Conservation (phyloP, 257 asterid genomes). For the Lithospermum erythrorhizon region DNA sequence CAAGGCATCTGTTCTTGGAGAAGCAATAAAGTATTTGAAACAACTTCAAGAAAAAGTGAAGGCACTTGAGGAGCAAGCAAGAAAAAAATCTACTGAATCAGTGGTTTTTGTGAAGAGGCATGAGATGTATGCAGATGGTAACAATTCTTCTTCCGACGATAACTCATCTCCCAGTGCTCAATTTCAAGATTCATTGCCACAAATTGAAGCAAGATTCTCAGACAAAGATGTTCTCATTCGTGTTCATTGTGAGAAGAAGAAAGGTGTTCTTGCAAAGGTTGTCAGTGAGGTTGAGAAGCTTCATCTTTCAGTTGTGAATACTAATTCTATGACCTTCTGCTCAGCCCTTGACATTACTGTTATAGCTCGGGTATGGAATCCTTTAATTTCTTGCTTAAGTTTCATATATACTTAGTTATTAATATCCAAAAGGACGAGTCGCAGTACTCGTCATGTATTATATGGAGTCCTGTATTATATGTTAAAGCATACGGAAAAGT, state of each 20-base stretch:
- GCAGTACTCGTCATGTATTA: too few relatives aligned
- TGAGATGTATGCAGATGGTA: constrained; percentile 17
- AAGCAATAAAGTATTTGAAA: constrained; percentile 69
- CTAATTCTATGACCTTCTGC: constrained; percentile 52
- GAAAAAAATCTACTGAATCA: constrained; percentile 32
- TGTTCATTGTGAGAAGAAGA: constrained; percentile 57
- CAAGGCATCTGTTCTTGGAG: constrained; percentile 85
- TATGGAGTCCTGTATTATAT: too few relatives aligned
- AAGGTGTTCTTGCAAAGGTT: constrained; percentile 39
- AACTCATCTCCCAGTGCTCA: constrained; percentile 10
- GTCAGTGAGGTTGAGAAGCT: constrained; percentile 52
- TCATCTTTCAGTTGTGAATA: constrained; percentile 42
- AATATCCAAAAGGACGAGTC: too few relatives aligned
- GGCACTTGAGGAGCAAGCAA: constrained; percentile 53
- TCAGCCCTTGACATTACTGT: constrained; percentile 52
- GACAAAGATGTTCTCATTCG: constrained; percentile 43
- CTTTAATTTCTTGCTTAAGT: background rate
- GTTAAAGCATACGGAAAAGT: too few relatives aligned
- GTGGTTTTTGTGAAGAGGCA: constrained; percentile 45
- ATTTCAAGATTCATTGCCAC: constrained; percentile 34
- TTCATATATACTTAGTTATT: too few relatives aligned
- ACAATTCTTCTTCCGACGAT: constrained; percentile 23
- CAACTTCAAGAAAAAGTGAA: constrained; percentile 63
- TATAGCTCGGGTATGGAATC: constrained; percentile 45
- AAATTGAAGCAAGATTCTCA: constrained; percentile 49